Evolutionary conservation across 2,329 filamentous ascomycete genomes (phyloP), one percentile per base, ranked within the genome.

Genomic region (Pseudocercospora macadamiae): DNA sequence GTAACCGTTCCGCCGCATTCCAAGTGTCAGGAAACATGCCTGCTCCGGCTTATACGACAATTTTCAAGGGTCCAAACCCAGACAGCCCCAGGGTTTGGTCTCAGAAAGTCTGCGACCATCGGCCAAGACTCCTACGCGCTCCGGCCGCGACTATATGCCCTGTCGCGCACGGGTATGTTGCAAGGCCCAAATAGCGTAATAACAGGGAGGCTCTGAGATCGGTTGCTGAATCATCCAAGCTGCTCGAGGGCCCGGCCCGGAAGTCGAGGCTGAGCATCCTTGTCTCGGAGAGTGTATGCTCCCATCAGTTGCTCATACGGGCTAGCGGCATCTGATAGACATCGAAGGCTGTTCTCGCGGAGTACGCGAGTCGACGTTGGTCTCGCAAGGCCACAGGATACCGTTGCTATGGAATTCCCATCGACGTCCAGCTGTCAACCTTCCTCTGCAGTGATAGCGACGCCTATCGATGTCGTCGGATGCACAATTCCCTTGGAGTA

Each of bases 401-500:
- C 12, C 21, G 36, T 21, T 39, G 36, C 36, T 39, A 39, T 39
- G 16, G 21, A 39, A 21, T 39, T 10, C 21, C 16, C 10, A 21
- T 39, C 16, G 16, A 19, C 36, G 10, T 16, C 16, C 36, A 10
- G 21, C n/a, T 6, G 10, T 54, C 44, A 59, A 16, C 23, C 56
- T 51, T 62, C 52, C n/a, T 42, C 60, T 18, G 59, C 54, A 45
- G 52, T 53, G n/a, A 62, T 57, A 7, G 51, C 37, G n/a, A 28
- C 45, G 21, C 59, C 59, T 39, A 64, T 58, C 7, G 56, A 54
- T 5, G 49, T 59, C 18, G 54, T 57, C 5, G 61, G 61, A 53
- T 64, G 61, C 19, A 19, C 36, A 12, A 61, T 59, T 9, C 59
- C 59, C 51, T 61, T 61, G 3, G 53, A 37, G 44, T 59, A 61